Evolutionary conservation across 176 grass and related monocot species (phyloP).

Genomic region (Avena sativa): DNA sequence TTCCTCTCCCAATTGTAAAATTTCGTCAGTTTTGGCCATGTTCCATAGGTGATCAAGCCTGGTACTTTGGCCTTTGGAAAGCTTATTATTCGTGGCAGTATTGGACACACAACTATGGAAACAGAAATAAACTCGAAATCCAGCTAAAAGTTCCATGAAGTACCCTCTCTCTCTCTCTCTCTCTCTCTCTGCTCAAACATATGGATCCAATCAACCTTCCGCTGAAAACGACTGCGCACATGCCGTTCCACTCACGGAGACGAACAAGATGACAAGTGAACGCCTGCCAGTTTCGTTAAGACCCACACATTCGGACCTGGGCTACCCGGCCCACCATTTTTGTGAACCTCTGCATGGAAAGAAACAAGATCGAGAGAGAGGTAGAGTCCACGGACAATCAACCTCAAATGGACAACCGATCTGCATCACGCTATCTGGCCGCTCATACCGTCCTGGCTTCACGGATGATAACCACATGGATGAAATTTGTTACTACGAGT

Average conservation of each 20-base stretch:
- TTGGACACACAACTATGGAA: background rate
- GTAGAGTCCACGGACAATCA: constrained; percentile 34
- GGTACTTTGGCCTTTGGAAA: background rate
- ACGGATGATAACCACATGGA: no score
- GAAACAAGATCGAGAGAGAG: constrained; percentile 42
- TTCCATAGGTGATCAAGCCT: background rate
- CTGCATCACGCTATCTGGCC: constrained; percentile 25
- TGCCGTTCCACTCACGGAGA: constrained; percentile 28
- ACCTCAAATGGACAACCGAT: constrained; percentile 33
- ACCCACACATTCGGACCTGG: constrained; percentile 16
- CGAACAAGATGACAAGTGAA: constrained; percentile 38
- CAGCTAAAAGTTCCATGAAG: background rate
- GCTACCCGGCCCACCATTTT: constrained; percentile 20
- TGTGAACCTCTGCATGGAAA: constrained; percentile 12
- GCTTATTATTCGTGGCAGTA: background rate
- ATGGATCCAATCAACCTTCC: constrained; percentile 27
- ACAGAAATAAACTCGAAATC: background rate
- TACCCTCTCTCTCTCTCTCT: no score
- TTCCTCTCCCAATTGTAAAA: background rate
- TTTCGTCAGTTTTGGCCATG: background rate
- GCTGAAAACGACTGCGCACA: constrained; percentile 47
- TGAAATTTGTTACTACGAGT: no score
- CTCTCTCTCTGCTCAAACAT: background rate
- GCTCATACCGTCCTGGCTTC: background rate
- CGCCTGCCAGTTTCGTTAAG: constrained; percentile 30